Base-by-base conservation (phyloP, 2,329 filamentous ascomycete genomes). In the Aspergillus terreus region DNA sequence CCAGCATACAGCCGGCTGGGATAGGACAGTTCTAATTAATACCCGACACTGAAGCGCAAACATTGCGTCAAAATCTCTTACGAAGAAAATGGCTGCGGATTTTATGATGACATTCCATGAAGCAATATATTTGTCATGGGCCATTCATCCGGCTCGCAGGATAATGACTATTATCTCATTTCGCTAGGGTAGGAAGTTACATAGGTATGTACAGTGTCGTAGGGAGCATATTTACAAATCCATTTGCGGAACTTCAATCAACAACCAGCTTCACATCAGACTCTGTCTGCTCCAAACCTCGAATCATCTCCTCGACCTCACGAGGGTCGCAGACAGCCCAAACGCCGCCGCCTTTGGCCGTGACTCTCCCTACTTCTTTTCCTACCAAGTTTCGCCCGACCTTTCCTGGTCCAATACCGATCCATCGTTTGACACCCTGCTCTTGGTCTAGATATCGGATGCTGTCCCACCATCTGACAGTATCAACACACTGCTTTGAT, bases 391-490 rank as follows among this genome's bases (percentile, higher is more conserved):
- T 96, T 51, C 92, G 81, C 1, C 92, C 92, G 2, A 97, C 92
- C 69, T 95, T 95, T 4, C 92, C 92, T 0, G 92, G 92, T 0
- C 92, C 92, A 56, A 97, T 90, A 41, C 92, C 92, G 46, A 97
- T 82, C 87, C 92, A 96, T 50, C 92, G 79, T 62, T 85, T 80
- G 15, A 96, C 88, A 56, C 86, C 86, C 64, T 86, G 82, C 62
- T 94, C 84, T 67, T 94, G 85, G 68, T 96, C 90, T 46, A 96
- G 76, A 65, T 95, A 96, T 59, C 84, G 85, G 63, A 97, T 92
- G 63, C 89, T 94, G 60, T 95, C 90, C 85, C 92, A 96, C 92
- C 92, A 97, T 53, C 83, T 80, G 40, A 97, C 90, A 27, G 92
- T 96, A 74, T 96, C 90, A n/a, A 94, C 84, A 55, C 88, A 92